These are phyloP conservation scores for Buxus sempervirens DNA, from an alignment of 164 flowering plant species.

Conservation along the genomic window DNA sequence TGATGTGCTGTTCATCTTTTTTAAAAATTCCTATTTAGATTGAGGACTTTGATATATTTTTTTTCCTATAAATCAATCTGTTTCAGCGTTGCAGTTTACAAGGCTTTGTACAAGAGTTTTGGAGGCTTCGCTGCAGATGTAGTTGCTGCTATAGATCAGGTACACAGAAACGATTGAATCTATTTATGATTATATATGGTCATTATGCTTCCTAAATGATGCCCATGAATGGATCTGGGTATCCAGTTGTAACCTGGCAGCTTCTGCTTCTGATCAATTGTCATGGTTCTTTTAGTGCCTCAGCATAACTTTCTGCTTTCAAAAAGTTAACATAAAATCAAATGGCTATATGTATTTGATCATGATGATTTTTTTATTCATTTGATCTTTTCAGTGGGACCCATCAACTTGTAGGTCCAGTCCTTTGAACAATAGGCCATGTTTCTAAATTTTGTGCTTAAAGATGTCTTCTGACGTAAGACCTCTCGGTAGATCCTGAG, in stretches of 20 bases:
- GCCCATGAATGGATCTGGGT: background rate
- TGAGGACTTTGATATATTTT: background rate
- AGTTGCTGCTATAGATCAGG: slow-evolving; percentile 99
- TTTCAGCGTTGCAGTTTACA: slow-evolving; percentile 87
- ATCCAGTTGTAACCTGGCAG: background rate
- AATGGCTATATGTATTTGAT: no score
- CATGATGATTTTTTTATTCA: no score
- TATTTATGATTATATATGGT: background rate
- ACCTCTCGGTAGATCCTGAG: no score
- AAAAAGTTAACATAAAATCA: no score
- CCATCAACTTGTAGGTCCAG: no score
- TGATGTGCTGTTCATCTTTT: no score
- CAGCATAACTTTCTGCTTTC: no score
- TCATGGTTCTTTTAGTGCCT: no score
- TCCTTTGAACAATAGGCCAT: no score
- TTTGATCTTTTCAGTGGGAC: no score
- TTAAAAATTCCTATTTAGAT: background rate
- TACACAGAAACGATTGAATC: slow-evolving; percentile 20
- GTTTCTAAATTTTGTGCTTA: no score
- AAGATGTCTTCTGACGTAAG: no score
- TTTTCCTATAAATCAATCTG: slow-evolving; percentile 1
- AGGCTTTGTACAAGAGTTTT: slow-evolving; percentile 93
- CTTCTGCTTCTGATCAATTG: background rate
- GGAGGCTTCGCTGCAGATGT: slow-evolving; percentile 99
- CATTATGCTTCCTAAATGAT: background rate